Base-by-base conservation (phyloP, 1,139 yeast species). In the Zygosaccharomyces pseudobailii region DNA sequence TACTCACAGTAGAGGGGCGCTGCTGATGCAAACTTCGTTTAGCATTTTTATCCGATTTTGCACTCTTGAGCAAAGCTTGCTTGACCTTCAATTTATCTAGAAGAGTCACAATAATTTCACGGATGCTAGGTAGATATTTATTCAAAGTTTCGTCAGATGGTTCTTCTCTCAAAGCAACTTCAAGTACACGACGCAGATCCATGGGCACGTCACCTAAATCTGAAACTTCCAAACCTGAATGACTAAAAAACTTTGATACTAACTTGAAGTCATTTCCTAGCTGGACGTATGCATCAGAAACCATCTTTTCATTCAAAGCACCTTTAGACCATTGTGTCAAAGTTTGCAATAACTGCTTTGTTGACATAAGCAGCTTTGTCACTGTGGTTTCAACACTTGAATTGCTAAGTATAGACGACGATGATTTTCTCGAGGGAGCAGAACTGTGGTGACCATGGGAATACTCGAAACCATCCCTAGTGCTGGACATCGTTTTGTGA, bases 231-330 rank as follows among this genome's bases (percentile, higher is more conserved):
- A 87, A 78, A 0, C 89, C 89, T 1, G 85, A 81, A 39, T 73
- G 73, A 10, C 78, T 69, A 61, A 87, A 86, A 2, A 88, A 84
- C 52, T 88, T 76, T 19, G 92, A 82, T 0, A 95, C 89, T 2
- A 87, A 80, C 57, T 94, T 82, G 71, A 89, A 94, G 67, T 92
- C 97, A 63, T 92, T 92, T 0, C 98, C 98, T 33, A 94, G 74
- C 55, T 82, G 84, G 10, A 94, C 98, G 64, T 89, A 94, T 5
- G 92, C 87, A 63, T 89, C 90, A 3, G 96, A 87, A 2, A 94
- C 97, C 55, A 80, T 88, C 50, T 80, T 80, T 47, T 90, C 97
- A 33, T 84, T 78, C 3, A 88, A 90, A 31, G 78, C 78, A 25
- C 79, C 80, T 50, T 82, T 76, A 1, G 98, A 92, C 99, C 99